Evolutionary conservation across 495 filamentous ascomycete species (phyloP), one percentile per base, ranked within the genome.

Genomic region (Hyaloscypha finlandica): DNA sequence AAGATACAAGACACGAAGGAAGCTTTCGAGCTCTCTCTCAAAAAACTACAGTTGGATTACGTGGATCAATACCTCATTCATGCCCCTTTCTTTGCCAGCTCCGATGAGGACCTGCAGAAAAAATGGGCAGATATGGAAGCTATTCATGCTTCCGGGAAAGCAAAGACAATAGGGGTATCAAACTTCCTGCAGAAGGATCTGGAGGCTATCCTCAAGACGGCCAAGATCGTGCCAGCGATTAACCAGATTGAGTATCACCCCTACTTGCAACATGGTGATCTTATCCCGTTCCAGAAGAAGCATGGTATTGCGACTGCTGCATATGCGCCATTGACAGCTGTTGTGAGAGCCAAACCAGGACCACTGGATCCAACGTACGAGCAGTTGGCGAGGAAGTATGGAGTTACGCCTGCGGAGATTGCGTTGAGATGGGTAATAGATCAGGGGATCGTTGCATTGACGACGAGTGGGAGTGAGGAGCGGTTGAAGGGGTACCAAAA

Each of bases 201-300:
- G 20, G 85, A 92, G 71, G 81, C 83, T 2, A 84, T 89, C 45
- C 76, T 96, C 14, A 76, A 86, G 63, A 91, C 86, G 0, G 88
- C 90, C 22, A 86, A 80, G 51, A 74, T 85, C 25, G 74, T 80
- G 14, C 93, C 93, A 0, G 86, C 81, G 2, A 83, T 93, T 71
- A 96, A 97, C 77, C 93, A 96, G 81, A 91, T 96, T 67, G 92
- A 97, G 77, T 94, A 85, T 71, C 91, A 96, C 72, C 90, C 92
- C 0, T 96, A 97, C 75, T 82, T 97, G 42, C 93, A 96, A 76
- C 92, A 89, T 74, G 79, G 79, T 3, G 76, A 78, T n/a, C 81
- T 96, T 19, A 48, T 96, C 6, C 75, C 78, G 6, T 92, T 84
- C 76, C 87, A 90, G 64, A 82, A 85, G 70, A 77, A 85, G 73